Conservation (phyloP, 2,329 filamentous ascomycete species). For the Malbranchea cinnamomea region DNA sequence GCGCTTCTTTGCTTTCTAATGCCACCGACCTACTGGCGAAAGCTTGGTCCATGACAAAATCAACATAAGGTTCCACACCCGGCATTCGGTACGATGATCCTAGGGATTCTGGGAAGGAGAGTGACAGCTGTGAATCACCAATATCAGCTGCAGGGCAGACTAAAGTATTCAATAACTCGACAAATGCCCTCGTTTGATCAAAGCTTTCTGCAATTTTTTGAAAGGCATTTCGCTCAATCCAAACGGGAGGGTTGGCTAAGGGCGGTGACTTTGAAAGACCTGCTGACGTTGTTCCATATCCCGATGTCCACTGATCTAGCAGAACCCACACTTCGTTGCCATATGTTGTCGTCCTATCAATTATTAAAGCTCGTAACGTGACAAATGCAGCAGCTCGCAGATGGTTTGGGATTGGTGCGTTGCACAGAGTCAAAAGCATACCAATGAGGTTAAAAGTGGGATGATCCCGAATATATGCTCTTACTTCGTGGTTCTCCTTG, state of each 20-base stretch:
- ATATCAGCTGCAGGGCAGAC: conserved; percentile 40
- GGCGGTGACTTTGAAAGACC: conserved; percentile 33
- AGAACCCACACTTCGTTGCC: conserved; percentile 64
- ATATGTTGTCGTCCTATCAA: conserved; percentile 52
- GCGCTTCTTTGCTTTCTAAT: conserved; percentile 52
- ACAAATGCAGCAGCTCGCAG: conserved; percentile 74
- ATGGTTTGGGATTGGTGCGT: conserved; percentile 58
- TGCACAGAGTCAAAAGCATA: conserved; percentile 64
- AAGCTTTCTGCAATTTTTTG: conserved; percentile 62
- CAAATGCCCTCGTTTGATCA: conserved; percentile 73
- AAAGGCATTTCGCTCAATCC: conserved; percentile 48
- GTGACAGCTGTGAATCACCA: conserved; percentile 48
- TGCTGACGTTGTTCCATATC: conserved; percentile 25
- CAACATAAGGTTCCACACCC: conserved; percentile 83
- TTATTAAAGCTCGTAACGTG: conserved; percentile 59
- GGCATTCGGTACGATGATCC: conserved; percentile 63
- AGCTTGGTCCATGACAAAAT: conserved; percentile 72
- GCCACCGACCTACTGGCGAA: conserved; percentile 55
- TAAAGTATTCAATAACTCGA: conserved; percentile 59
- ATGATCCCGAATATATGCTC: conserved; percentile 56
- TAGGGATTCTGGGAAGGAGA: conserved; percentile 78
- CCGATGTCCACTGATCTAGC: conserved; percentile 66
- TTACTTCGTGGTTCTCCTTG: conserved; percentile 54
- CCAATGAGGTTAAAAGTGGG: conserved; percentile 55
- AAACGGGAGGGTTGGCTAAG: conserved; percentile 25